Evolutionary conservation across 371 early-diverging fungal genomes (phyloP), one percentile per base, ranked within the genome.

Genomic region (Mortierella sp.): DNA sequence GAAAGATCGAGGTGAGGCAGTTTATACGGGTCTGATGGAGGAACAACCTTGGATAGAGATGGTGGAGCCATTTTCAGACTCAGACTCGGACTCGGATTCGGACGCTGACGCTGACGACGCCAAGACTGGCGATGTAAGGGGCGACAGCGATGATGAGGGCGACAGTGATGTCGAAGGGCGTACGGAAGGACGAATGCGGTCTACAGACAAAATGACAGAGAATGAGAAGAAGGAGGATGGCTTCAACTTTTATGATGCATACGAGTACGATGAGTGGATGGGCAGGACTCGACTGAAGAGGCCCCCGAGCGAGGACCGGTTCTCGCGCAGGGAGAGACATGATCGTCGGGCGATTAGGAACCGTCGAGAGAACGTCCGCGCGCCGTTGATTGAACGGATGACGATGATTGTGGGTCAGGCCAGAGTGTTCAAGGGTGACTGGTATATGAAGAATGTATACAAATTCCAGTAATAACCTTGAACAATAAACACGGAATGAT

Each of bases 401-500:
- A 75, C 68, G 1, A 75, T 75, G 75, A 75, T 75, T 56, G 59
- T 56, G 0, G 60, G 64, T 6, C 75, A 75, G 39, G 47, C 75
- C 24, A 67, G 55, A 30, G 75, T 46, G 21, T 75, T 75, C 60
- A 75, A 75, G 43, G 75, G 75, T 2, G 64, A 75, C 21, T 75
- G 55, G 59, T 75, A 75, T 41, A 68, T 68, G 68, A 75, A 75
- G 61, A 75, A 67, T n/a, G 44, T 75, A 0, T 68, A 75, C 60
- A 72, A 66, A 55, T 72, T 59, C 27, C 17, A 59, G 28, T 50
- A 44, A 2, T 59, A 49, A 56, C 17, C 2, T 3, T 2, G 2
- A 19, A 3, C 23, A 37, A 21, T n/a, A 4, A 49, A 37, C 6
- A 30, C 17, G 32, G 31, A 28, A 15, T 26, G 24, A 17, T 23